phyloP scores from a whole-genome alignment of 176 grass and related monocot species.

The Oryza nivara region DNA sequence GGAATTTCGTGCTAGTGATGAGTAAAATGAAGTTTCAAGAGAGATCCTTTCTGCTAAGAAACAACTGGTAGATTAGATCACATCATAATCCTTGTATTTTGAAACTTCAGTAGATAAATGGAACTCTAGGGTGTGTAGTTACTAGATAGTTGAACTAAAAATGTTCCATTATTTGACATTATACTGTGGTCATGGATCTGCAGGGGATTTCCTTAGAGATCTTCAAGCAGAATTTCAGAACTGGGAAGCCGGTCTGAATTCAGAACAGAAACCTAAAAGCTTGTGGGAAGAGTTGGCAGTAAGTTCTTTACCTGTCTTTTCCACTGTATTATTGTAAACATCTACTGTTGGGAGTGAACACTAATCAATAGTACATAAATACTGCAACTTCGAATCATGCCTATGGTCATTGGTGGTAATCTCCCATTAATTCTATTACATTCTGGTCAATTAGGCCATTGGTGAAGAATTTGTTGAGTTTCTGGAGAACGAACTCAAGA shows the following conservation, averaged over 20 bases:
- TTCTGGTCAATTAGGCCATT: constrained; percentile 62
- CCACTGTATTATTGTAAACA: too few relatives aligned
- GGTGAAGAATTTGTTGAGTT: constrained; percentile 92
- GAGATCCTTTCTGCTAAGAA: constrained; percentile 2
- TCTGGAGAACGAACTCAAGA: constrained; percentile 88
- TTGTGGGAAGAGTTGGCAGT: constrained; percentile 89
- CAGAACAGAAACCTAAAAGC: constrained; percentile 74
- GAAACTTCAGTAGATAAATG: too few relatives aligned
- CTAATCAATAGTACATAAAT: not conserved
- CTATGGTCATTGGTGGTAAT: not conserved
- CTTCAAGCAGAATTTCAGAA: constrained; percentile 84
- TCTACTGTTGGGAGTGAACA: not conserved
- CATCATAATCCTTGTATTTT: too few relatives aligned
- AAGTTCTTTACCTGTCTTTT: constrained; percentile 32
- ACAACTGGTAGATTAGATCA: not conserved
- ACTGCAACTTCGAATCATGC: not conserved
- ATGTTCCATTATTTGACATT: not conserved
- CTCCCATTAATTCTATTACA: not conserved
- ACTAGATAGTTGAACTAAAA: not conserved
- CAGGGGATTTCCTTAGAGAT: constrained; percentile 84
- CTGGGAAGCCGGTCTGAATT: constrained; percentile 82
- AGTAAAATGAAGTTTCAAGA: not conserved
- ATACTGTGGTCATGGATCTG: constrained; percentile 38
- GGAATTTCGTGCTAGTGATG: not conserved
- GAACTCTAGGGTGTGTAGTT: not conserved